Evolutionary conservation across 2,329 filamentous ascomycete species (phyloP), one percentile per base, ranked within the genome.

Genomic region (Hypoxylon sp.): DNA sequence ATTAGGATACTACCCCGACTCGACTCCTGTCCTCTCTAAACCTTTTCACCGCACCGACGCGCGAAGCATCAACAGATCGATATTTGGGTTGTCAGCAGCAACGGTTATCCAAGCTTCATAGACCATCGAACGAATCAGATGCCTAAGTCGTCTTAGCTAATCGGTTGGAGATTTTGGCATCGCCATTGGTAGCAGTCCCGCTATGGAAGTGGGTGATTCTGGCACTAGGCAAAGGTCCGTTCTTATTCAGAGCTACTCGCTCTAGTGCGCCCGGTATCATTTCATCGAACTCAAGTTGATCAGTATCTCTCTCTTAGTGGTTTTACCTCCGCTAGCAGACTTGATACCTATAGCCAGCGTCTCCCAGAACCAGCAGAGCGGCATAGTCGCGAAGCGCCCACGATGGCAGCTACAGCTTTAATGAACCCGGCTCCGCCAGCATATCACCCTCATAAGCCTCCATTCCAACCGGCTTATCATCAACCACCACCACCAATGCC

Each of bases 121-220:
- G 46, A 55, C 63, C 66, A 54, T 66, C 64, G 68, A 56, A 58
- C 72, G 72, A 76, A 63, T 74, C 75, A 78, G 76, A 78, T 78
- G 75, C 75, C 77, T 76, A 67, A 74, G 73, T 74, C 63, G 70
- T 73, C 64, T 65, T 77, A 76, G 71, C 66, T 73, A 67, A 72
- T 59, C 74, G 72, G 75, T 73, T 75, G 76, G 77, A 76, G 75
- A 66, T 75, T 72, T 75, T 75, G 76, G 76, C 70, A 78, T 67
- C 71, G 71, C 70, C 65, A 74, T 72, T 74, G 76, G 74, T 68
- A 76, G 74, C 67, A 74, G 75, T 78, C 74, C 76, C 75, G 77
- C 76, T 77, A 79, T 79, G 77, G 77, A 79, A 76, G 70, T 75
- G 74, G 77, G 76, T 75, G 76, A 77, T 76, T 78, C 77, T 76